phyloP scores from a whole-genome alignment of 179 eudicot genomes.

The Spergularia azorica region DNA sequence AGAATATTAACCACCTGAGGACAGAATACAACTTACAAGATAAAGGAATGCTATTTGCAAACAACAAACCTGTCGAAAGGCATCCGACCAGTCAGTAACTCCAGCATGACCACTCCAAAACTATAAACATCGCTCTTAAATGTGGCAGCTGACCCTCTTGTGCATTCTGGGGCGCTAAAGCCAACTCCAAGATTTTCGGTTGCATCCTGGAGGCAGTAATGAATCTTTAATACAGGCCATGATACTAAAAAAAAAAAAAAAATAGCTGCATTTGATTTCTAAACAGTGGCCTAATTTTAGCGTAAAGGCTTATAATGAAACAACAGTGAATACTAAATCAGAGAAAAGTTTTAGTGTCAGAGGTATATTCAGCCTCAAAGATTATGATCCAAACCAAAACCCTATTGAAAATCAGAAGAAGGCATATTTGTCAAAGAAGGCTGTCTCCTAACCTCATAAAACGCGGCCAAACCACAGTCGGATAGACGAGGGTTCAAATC shows the following conservation, averaged over 20 bases:
- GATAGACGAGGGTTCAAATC: conserved; percentile 52
- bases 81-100: conserved; percentile 49
- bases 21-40: background rate
- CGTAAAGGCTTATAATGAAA: background rate
- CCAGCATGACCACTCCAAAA: conserved; percentile 50
- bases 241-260: background rate
- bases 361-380: too few species aligned
- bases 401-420: background rate
- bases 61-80: conserved; percentile 43
- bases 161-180: conserved; percentile 72
- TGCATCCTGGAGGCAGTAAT: conserved; percentile 26
- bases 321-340: background rate
- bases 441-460: conserved; percentile 38
- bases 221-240: background rate
- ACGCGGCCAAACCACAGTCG: conserved; percentile 47
- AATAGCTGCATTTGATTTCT: background rate
- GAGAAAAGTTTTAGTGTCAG: too few species aligned
- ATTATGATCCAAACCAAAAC: too few species aligned
- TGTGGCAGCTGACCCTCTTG: conserved; percentile 55
- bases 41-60: background rate
- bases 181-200: conserved; percentile 48
- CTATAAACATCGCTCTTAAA: conserved; percentile 43
- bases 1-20: background rate
- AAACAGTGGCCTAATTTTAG: background rate
- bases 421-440: background rate